Evolutionary conservation across 1,139 yeast species (phyloP), one percentile per base, ranked within the genome.

Genomic region (Candida neerlandica): DNA sequence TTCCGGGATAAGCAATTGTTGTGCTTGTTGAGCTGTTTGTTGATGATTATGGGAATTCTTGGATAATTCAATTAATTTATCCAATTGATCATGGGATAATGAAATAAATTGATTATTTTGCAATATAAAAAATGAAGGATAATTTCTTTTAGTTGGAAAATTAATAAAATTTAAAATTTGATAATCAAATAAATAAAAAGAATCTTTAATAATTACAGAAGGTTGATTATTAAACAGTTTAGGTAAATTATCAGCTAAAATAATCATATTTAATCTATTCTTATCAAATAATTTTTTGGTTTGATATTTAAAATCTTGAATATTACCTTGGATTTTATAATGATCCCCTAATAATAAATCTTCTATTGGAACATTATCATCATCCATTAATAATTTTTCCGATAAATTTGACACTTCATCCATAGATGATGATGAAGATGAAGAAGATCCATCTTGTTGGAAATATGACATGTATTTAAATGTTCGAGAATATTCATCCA

Each of bases 371-470:
- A 38, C 5, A 4, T 45, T 45, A 11, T 35, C 5, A 4, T 45
- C 47, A 11, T 35, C 38, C 35, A 47, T 45, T 14, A 78, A 74
- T 44, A 84, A 55, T 0, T 55, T 47, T 40, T 66, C 65, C 2
- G 81, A 67, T 33, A 75, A 58, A 1, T 59, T 59, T 0, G 79
- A 65, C 11, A 75, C 71, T 53, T 80, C 85, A n/a, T 75, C 75
- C 69, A 76, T 71, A 1, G 80, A 67, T 3, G 54, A 53, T 3
- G 54, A 53, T 2, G 56, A 57, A 0, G 80, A 67, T 3, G 54
- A 53, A 3, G 54, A 53, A 2, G 56, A 58, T 0, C 54, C 49
- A 33, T 71, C 77, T 11, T 27, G 35, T 46, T 70, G 63, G 50
- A 79, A 70, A 5, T 77, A 56, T 55, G 72, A 82, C 46, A 71